Base-by-base conservation (phyloP, 495 filamentous ascomycete genomes). In the Neurospora tetraspora region DNA sequence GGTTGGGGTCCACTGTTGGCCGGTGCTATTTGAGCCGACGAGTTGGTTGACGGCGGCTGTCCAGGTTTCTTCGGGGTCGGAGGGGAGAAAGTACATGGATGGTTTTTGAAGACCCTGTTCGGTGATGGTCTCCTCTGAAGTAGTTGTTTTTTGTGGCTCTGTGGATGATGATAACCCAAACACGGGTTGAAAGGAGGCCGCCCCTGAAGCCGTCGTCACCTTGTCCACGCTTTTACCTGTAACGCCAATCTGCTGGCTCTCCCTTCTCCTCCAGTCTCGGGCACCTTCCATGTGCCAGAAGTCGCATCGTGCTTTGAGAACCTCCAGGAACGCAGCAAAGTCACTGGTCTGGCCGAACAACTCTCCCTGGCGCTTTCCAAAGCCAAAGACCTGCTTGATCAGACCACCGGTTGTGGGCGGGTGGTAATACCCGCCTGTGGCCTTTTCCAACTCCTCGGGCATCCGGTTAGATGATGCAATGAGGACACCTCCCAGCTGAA, bases 381-480 rank as follows among this genome's bases (percentile, higher is more conserved):
- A 73, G n/a, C 78, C 83, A 39, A 84, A 77, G 20, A 77, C 79
- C 68, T 84, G 85, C 18, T 85, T 81, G 37, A 90, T 73, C 23
- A 88, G 73, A 23, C 87, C 84, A 11, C 88, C 77, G 20, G 81
- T 78, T 7, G 83, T 80, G 0, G 89, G 88, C 10, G 85, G 79
- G 11, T 80, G 73, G 75, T 89, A 90, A 53, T 89, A 85, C 40
- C 87, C 80, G 0, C 91, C 91, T 1, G 86, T 86, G 2, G 90
- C 90, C 71, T 90, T 91, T 36, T 89, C 88, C 68, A 93, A 78
- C 74, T 92, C 91, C 71, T 92, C 90, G 1, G 91, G 90, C 88
- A 92, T 89, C 40, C 91, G 85, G 78, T 93, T 93, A 5, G 89
- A 91, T 1, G 90, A 91, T 3, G 90, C 91, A 69, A 93, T 82